Base-by-base conservation (phyloP, 305 asterid genomes). In the Withania somnifera region DNA sequence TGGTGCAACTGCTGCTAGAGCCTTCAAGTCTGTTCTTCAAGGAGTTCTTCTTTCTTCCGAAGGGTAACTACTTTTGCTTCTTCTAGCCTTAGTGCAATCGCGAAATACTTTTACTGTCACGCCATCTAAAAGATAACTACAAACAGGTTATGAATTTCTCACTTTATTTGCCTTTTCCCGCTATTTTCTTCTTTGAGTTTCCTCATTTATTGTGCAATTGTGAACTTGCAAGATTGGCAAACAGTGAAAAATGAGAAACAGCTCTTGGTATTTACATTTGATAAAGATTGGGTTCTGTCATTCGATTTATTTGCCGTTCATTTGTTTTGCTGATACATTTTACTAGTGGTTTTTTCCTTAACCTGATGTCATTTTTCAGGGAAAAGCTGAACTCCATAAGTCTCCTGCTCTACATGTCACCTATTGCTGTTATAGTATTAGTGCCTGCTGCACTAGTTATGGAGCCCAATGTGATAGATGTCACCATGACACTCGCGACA, bases 351-450 rank as follows among this genome's bases (percentile, higher is more conserved):
- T 11, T 42, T 40, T 8, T 45, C 24, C 36, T 20, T 11, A 40
- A 42, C 58, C 42, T 75, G 28, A 7, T 50, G 61, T 9, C 17
- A 5, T 80, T 81, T 67, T 77, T 67, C 93, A 96, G 99, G 94
- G 99, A 96, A 89, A 96, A 91, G 83, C 82, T 96, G 89, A 96
- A 96, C 92, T 96, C 99, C 60, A 94, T 96, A 98, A 96, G 94
- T 86, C 90, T 96, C 95, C 86, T 96, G 92, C 98, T 96, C 73
- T 96, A 94, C 63, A 96, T 96, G 99, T 89, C 99, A 66, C 99
- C 99, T 20, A 89, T 96, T 24, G 98, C 99, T 22, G 93, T 94
- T 26, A 61, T 90, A n/a, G 97, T 93, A 63, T 83, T 96, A 85
- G 86, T 96, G 84, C 99, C 99, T 20, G 96, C 97, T 17, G 88